Evolutionary conservation across 495 filamentous ascomycete species (phyloP).

Genomic region (Penicillium paxilli): DNA sequence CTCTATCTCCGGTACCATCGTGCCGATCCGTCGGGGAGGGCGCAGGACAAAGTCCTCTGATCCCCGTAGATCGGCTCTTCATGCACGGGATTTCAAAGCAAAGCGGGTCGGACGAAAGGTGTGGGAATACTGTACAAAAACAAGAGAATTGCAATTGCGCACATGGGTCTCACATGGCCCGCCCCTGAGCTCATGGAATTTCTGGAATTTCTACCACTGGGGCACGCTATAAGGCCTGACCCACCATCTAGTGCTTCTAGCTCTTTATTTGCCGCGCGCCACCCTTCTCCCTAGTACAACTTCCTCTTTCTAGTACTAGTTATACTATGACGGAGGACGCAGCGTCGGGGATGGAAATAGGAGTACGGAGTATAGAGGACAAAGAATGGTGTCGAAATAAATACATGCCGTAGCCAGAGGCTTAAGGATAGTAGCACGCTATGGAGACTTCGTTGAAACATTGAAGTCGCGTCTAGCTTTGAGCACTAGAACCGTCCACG

Average conservation of each 20-base stretch:
- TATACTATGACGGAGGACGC: neutral
- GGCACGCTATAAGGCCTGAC: conserved; percentile 17
- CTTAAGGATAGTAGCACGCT: no score
- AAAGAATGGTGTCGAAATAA: no score
- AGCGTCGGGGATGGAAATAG: no score
- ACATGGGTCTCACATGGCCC: conserved; percentile 4
- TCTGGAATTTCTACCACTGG: conserved; percentile 13
- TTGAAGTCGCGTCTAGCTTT: no score
- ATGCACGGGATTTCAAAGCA: neutral
- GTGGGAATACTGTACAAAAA: no score
- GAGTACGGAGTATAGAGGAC: no score
- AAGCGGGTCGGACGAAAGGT: neutral
- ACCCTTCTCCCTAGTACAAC: neutral
- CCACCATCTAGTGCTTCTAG: conserved; percentile 39
- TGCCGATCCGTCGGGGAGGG: conserved; percentile 8
- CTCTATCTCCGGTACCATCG: neutral
- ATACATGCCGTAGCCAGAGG: no score
- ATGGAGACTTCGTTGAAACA: no score
- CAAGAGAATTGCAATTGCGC: neutral
- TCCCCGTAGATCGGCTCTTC: neutral
- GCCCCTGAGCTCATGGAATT: conserved; percentile 20
- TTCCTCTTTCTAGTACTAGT: neutral
- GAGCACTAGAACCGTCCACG: no score
- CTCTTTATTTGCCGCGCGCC: conserved; percentile 25
- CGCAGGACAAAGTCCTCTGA: neutral